A percentile compares a stretch with the other conserved stretches of the same genome.
These are phyloP conservation scores for Neospora caninum DNA, from an alignment of 169 alveolate genomes.

Conservation along the genomic window DNA sequence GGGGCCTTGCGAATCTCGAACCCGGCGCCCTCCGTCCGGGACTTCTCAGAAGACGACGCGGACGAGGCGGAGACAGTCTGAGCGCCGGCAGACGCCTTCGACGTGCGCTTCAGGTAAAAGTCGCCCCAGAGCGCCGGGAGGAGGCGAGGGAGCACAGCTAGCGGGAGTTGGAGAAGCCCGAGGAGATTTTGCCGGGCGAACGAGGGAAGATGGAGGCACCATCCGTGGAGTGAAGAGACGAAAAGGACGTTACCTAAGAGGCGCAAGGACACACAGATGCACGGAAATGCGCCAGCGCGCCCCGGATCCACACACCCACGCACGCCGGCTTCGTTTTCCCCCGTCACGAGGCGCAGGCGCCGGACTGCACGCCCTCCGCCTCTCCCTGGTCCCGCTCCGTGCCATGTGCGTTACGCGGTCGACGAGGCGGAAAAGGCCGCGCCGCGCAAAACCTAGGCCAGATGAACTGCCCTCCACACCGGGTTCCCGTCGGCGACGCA, in stretches of 20 bases:
- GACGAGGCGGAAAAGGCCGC: too few species aligned
- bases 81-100: not conserved
- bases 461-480: too few species aligned
- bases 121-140: slow-evolving; percentile 57
- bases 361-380: too few species aligned
- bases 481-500: too few species aligned
- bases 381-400: too few species aligned
- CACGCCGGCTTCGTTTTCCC: not conserved
- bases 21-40: not conserved
- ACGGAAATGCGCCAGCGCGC: not conserved
- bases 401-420: too few species aligned
- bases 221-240: slow-evolving; percentile 61
- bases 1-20: slow-evolving; percentile 21
- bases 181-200: slow-evolving; percentile 19
- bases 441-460: too few species aligned
- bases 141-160: not conserved
- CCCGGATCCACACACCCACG: not conserved
- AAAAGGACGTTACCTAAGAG: slow-evolving; percentile 49
- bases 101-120: slow-evolving; percentile 27
- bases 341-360: too few species aligned
- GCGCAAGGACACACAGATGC: not conserved
- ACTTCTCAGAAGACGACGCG: not conserved
- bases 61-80: not conserved
- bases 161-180: slow-evolving; percentile 29
- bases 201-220: slow-evolving; percentile 48